These are phyloP conservation scores for Echium plantagineum DNA, from an alignment of 257 asterid genomes.

Conservation along the genomic window DNA sequence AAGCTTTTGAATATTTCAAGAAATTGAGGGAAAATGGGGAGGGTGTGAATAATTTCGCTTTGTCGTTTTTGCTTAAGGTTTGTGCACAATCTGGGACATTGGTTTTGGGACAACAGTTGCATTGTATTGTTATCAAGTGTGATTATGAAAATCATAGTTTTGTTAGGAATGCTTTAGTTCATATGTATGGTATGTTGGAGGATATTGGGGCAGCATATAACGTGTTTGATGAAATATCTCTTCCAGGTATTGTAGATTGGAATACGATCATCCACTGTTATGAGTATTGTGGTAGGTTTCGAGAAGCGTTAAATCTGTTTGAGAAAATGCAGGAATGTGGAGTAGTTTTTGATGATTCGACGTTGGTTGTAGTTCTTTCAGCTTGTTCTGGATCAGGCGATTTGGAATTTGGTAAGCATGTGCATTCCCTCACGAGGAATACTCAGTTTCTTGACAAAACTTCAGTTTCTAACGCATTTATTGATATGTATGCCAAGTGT, in stretches of 20 bases:
- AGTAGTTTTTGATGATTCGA: conserved; percentile 8
- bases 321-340: conserved; percentile 5
- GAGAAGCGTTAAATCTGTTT: conserved; percentile 8
- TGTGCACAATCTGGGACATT: conserved; percentile 2
- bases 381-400: conserved; percentile 10
- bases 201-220: conserved; percentile 5
- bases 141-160: conserved; percentile 4
- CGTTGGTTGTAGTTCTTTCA: conserved; percentile 5
- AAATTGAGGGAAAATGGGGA: conserved; percentile 9
- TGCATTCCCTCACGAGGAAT: conserved; percentile 6
- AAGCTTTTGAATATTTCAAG: conserved; percentile 7
- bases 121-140: conserved; percentile 3
- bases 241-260: conserved; percentile 7
- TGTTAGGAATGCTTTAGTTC: conserved; percentile 11
- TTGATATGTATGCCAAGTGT: conserved; percentile 15
- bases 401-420: conserved; percentile 6
- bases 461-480: conserved; percentile 4
- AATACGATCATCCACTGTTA: conserved; percentile 9
- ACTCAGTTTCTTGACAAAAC: background rate
- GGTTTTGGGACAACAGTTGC: conserved; percentile 7
- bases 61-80: conserved; percentile 11
- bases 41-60: conserved; percentile 7
- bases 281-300: conserved; percentile 1
- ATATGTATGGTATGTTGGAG: conserved; percentile 11
- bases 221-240: conserved; percentile 6